Base-by-base conservation (phyloP, 306 rosid genomes). In the Hippophae gyantsensis region DNA sequence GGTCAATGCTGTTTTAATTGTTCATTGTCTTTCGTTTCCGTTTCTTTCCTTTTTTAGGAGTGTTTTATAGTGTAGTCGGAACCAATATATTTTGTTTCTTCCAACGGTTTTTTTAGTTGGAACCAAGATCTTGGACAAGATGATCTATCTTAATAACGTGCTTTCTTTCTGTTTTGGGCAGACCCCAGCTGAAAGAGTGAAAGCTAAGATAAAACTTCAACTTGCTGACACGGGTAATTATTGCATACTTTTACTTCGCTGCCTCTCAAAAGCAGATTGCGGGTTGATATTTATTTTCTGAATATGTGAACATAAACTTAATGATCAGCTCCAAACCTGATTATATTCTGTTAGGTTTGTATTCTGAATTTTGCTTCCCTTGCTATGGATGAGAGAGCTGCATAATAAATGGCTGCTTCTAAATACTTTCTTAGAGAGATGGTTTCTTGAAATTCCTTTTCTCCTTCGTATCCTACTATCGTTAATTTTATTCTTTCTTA, bases 141-240 rank as follows among this genome's bases (percentile, higher is more conserved):
- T 51, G 41, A 13, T 52, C 12, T 9, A 45, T n/a, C 9, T 41
- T 49, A 58, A 72, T 54, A 38, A 51, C 45, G 52, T 50, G 13
- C 42, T 74, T n/a, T 66, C 43, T 54, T 68, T 69, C 44, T 62
- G 57, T 62, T 63, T 8, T 74, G 69, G 48, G 68, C 84, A 92
- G 96, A 61, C 88, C 27, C 76, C 87, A 40, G 90, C 85, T n/a
- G 99, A 88, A 73, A 85, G 88, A 77, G 89, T 92, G 52, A 92
- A 83, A 71, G 96, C 95, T 13, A 88, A 84, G 88, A 88, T 86
- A 95, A 92, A 86, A 70, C 84, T 83, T 64, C 95, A 92, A 80
- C 96, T 92, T 71, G 75, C 93, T 42, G 85, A 85, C 70, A 88
- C 94, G 48, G 83, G 99, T 85, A 75, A 72, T 60, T 57, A 2